A percentile compares a stretch with the other conserved stretches of the same genome.
Evolutionary conservation across 2,329 filamentous ascomycete genomes (phyloP).

Genomic region (Talaromyces islandicus): DNA sequence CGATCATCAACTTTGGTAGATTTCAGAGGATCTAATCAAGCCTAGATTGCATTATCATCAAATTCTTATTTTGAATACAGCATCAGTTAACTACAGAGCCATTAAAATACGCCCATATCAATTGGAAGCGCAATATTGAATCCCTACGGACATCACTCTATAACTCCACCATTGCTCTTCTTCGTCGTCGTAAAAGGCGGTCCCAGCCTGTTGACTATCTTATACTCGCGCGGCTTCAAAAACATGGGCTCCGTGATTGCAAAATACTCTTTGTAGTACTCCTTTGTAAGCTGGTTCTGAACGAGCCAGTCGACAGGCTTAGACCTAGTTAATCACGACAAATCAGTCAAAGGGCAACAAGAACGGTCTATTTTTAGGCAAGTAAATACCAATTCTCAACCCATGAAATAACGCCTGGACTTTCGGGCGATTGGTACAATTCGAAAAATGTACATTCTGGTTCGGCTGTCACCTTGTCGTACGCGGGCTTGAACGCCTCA

Average conservation of each 20-base stretch:
- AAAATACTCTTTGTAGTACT: conserved; percentile 39
- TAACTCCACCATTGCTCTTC: not conserved
- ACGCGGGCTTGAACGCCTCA: conserved; percentile 31
- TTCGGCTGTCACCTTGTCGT: conserved; percentile 37
- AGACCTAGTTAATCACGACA: conserved; percentile 16
- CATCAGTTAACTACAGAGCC: no score
- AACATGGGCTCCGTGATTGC: conserved; percentile 35
- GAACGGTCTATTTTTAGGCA: not conserved
- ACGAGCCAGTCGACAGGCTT: not conserved
- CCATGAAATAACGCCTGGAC: conserved; percentile 35
- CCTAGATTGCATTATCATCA: no score
- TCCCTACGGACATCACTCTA: not conserved
- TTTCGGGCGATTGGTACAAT: conserved; percentile 30
- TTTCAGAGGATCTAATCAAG: no score
- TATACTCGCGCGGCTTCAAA: conserved; percentile 32
- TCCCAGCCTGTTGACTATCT: conserved; percentile 22
- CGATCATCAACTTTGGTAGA: no score
- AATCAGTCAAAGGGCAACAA: conserved; percentile 9
- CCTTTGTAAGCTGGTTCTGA: conserved; percentile 24
- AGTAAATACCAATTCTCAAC: conserved; percentile 35
- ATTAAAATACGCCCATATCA: no score
- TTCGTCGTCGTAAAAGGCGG: not conserved
- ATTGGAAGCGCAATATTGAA: no score
- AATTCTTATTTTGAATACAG: no score
- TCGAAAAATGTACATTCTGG: conserved; percentile 43